These are phyloP conservation scores for Epichloe brachyelytri DNA, from an alignment of 2,329 filamentous ascomycete genomes.

Conservation along the genomic window DNA sequence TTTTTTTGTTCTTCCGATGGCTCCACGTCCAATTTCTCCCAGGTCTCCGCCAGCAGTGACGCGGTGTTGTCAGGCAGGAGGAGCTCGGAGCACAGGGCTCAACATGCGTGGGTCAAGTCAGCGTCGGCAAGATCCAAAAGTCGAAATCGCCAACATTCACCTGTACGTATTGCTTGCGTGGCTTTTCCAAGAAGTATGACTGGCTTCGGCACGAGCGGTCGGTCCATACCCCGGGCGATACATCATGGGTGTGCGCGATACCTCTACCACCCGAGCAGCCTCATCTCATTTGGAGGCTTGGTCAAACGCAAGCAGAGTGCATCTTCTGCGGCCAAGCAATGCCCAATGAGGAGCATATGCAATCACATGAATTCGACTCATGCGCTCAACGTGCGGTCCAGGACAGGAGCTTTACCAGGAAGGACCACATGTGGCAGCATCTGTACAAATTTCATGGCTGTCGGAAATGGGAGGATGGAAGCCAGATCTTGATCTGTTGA, in stretches of 20 bases:
- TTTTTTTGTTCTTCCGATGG: conserved; percentile 11
- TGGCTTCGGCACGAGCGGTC: conserved; percentile 37
- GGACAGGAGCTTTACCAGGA: conserved; percentile 30
- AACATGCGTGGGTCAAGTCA: conserved; percentile 7
- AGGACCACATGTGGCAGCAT: conserved; percentile 29
- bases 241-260: conserved; percentile 37
- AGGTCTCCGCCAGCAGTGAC: conserved; percentile 7
- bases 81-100: conserved; percentile 1
- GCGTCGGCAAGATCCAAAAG: conserved; percentile 5
- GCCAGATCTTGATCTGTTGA: conserved; percentile 22
- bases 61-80: conserved; percentile 1
- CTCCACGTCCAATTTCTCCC: conserved; percentile 6
- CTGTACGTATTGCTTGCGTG: conserved; percentile 26
- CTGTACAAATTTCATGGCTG: conserved; percentile 30
- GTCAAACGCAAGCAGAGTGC: conserved; percentile 28
- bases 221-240: conserved; percentile 30
- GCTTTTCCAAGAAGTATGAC: conserved; percentile 28
- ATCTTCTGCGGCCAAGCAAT: conserved; percentile 24
- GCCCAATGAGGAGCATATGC: conserved; percentile 23
- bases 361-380: conserved; percentile 28
- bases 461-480: conserved; percentile 37
- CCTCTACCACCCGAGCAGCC: conserved; percentile 22
- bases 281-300: conserved; percentile 34
- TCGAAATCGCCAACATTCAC: conserved; percentile 16
- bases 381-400: conserved; percentile 34